Base-by-base conservation (phyloP, 345 rosid genomes). In the Dimocarpus longan region DNA sequence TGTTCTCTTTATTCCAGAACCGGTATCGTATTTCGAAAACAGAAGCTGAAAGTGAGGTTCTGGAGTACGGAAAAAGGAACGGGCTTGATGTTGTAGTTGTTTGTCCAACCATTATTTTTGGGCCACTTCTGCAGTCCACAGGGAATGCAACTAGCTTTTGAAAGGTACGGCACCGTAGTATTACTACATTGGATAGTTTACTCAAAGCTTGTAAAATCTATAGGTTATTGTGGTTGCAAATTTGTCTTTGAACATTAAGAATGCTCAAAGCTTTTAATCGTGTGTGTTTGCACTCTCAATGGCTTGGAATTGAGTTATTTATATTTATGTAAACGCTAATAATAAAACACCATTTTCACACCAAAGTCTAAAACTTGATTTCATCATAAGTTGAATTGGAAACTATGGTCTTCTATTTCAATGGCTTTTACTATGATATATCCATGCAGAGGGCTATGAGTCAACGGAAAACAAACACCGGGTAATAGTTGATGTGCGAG, bases 21-120 rank as follows among this genome's bases (percentile, higher is more conserved):
- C 89, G 95, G 97, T 93, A 94, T 81, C 84, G 84, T 80, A 75
- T 88, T 72, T 82, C 97, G 7, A 94, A 94, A 81, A 89, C 95
- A 66, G 84, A 77, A 85, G 97, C 97, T n/a, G 98, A 94, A 76
- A 87, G 81, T 66, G 87, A 88, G 84, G 97, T 95, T 79, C 74
- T 89, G 26, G 91, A 88, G 42, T 94, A 79, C 69, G 93, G 88
- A 10, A 89, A 84, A 70, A 85, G n/a, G 73, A 82, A 43, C 18
- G 92, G 92, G 26, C 89, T 94, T 48, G 82, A 90, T 78, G 78
- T 93, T 1, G 88, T 93, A 15, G 77, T 88, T 0, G 66, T 93
- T 28, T 91, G 90, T 59, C 96, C 98, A 56, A 74, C 87, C 50
- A 68, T 89, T 54, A 67, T 89, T 67, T 79, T 3, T n/a, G 98